Base-by-base conservation (phyloP, 495 filamentous ascomycete genomes). In the Penicillium pulvis region DNA sequence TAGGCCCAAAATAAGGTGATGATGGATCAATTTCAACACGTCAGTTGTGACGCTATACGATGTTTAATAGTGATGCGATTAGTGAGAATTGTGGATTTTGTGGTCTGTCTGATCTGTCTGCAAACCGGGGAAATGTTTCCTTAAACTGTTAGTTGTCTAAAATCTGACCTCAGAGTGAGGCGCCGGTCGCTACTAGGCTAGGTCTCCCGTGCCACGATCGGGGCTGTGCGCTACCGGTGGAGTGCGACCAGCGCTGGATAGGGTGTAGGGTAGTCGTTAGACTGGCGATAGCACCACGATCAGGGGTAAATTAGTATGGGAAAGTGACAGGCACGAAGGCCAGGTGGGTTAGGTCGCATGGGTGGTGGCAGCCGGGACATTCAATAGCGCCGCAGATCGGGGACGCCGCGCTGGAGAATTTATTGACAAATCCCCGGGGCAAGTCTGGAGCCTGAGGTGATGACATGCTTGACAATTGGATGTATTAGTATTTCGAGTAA, bases 361-460 rank as follows among this genome's bases (percentile, higher is more conserved):
- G 52, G 51, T 57, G 48, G 48, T 56, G 45, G 63, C 57, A 61
- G 51, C 53, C 54, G 55, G 47, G 57, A 41, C 41, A 43, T 56
- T 65, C 67, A 67, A 70, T 70, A 70, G 67, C 45, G 67, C 53
- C 55, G 67, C 60, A 60, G 67, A 70, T 70, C 67, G 64, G 67
- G 44, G 56, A 45, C 43, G 49, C 55, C 60, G 56, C 19, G 41
- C 55, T 56, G 56, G 24, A 45, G 57, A 55, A 56, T 48, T 41
- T 11, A 63, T 60, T 63, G 49, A 59, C 50, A 66, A 63, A 57
- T 57, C 17, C 28, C 26, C 58, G 46, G 53, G 50, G 54, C 30
- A 36, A 19, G 51, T 20, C 33, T 49, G 33, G 8, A n/a, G 26
- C 43, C 20, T 16, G 46, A 12, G 20, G 19, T 28, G 20, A 35